Percentiles rank a stretch among this genome's conserved stretches.
Evolutionary conservation across 78 protist genomes (phyloP).

Genomic region (Bodo saltans): DNA sequence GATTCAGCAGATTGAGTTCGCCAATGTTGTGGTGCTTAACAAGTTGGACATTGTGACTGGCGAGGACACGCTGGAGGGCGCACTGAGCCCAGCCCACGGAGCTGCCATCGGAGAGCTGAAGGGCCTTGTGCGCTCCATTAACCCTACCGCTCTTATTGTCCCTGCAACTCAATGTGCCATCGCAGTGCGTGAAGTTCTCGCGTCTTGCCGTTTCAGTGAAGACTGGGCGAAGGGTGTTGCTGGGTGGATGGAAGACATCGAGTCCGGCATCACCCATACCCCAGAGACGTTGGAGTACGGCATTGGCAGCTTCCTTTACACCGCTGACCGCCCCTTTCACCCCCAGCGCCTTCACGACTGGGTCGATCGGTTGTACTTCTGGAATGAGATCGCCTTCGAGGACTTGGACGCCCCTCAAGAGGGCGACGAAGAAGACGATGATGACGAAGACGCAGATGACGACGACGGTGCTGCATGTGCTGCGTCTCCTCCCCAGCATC

Average conservation of each 20-base stretch:
- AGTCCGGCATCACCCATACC: neutral
- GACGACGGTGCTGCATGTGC: too few species aligned
- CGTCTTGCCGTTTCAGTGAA: slow-evolving; percentile 51
- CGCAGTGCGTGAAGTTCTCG: slow-evolving; percentile 33
- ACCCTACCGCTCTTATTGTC: slow-evolving; percentile 53
- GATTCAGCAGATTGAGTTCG: slow-evolving; percentile 82
- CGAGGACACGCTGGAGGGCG: neutral
- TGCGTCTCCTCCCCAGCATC: too few species aligned
- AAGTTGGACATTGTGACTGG: slow-evolving; percentile 41
- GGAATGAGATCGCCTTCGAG: neutral
- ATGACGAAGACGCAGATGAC: neutral
- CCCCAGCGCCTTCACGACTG: neutral
- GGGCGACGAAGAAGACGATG: neutral
- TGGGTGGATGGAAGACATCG: neutral
- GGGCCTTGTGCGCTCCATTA: slow-evolving; percentile 16
- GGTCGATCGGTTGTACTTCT: neutral
- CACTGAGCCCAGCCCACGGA: too few species aligned
- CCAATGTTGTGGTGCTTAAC: slow-evolving; percentile 79
- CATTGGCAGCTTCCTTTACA: neutral
- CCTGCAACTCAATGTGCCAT: slow-evolving; percentile 33
- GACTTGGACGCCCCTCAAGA: neutral
- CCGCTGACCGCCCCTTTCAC: neutral
- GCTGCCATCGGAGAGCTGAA: neutral
- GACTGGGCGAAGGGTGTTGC: neutral
- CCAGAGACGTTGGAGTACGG: neutral